Percentiles rank a stretch among this genome's conserved stretches.
These are phyloP conservation scores for Orbilia brochopaga DNA, from an alignment of 2,329 filamentous ascomycete genomes.

Conservation along the genomic window DNA sequence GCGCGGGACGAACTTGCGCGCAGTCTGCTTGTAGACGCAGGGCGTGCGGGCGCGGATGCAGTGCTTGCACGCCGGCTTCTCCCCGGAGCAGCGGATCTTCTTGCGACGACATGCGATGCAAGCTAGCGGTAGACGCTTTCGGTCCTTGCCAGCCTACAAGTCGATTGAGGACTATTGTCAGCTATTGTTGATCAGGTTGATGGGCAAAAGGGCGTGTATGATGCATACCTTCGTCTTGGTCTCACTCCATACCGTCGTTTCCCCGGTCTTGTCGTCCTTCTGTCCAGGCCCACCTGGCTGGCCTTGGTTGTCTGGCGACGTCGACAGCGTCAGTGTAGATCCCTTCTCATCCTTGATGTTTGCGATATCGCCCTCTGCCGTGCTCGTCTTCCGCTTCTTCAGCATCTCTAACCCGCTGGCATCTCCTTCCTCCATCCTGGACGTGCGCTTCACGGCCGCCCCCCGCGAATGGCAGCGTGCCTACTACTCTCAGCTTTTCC, in stretches of 20 bases:
- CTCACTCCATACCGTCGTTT: slow-evolving; percentile 75
- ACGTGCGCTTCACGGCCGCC: slow-evolving; percentile 17
- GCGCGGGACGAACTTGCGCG: slow-evolving; percentile 87
- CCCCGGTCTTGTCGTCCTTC: slow-evolving; percentile 62
- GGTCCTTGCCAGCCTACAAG: slow-evolving; percentile 79
- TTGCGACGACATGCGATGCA: slow-evolving; percentile 96
- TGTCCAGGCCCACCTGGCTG: no score
- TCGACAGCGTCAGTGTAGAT: not conserved
- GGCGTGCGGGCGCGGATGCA: slow-evolving; percentile 89
- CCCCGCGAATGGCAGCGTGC: not conserved
- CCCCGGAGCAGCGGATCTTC: slow-evolving; percentile 96
- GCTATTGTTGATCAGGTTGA: slow-evolving; percentile 6
- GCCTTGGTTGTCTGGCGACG: not conserved
- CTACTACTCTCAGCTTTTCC: slow-evolving; percentile 7
- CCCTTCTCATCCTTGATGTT: slow-evolving; percentile 25
- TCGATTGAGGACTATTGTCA: slow-evolving; percentile 12
- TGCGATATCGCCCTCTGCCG: slow-evolving; percentile 14
- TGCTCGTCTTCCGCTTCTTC: slow-evolving; percentile 25
- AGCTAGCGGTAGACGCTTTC: slow-evolving; percentile 87
- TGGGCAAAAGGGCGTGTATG: not conserved
- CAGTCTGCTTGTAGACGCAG: slow-evolving; percentile 97
- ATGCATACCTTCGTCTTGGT: slow-evolving; percentile 72
- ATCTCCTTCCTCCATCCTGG: slow-evolving; percentile 45
- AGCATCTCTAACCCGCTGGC: slow-evolving; percentile 19
- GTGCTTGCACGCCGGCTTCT: slow-evolving; percentile 97